Base-by-base conservation (phyloP, 257 asterid genomes). In the Jacaranda mimosifolia region DNA sequence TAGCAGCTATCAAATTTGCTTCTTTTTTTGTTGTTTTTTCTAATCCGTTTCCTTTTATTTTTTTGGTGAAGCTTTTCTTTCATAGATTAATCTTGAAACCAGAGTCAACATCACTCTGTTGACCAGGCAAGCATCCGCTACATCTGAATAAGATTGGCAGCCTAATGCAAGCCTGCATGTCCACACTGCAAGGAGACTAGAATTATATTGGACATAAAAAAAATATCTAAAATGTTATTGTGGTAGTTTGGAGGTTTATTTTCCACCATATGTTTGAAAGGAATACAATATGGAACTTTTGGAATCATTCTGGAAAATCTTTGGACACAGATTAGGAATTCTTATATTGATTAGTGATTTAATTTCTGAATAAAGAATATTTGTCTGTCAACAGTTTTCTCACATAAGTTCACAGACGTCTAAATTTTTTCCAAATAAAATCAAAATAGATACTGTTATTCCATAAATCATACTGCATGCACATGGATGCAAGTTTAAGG, bases 381-480 rank as follows among this genome's bases (percentile, higher is more conserved):
- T 3, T 36, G 10, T 5, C 36, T 63, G 19, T 36, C 19, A 14
- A 35, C 38, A 63, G 12, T 3, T 63, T 63, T 38, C 68, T 36
- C 8, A 48, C 26, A 36, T 3, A 63, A 63, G 57, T 39, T 51
- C 72, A 36, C 53, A 17, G 49, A 39, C 6, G 1, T n/a, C 18
- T 36, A 26, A n/a, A 5, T 14, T 60, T 26, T 48, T 74, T 35
- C 59, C 40, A 32, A 45, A 21, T 40, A 21, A 0, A 48, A 10
- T 45, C 9, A 12, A 60, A 57, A 52, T 5, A 74, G 51, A 63
- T 63, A 49, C 45, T 65, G 13, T 12, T 56, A 14, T 75, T n/a
- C 73, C 36, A 39, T 13, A 35, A 52, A 64, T 19, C 65, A 51
- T 64, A 51, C 18, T 63, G 32, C 68, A 46, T 59, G 46, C 46